Base-by-base conservation (phyloP, 2,329 filamentous ascomycete genomes). In the Colletotrichum camelliae region DNA sequence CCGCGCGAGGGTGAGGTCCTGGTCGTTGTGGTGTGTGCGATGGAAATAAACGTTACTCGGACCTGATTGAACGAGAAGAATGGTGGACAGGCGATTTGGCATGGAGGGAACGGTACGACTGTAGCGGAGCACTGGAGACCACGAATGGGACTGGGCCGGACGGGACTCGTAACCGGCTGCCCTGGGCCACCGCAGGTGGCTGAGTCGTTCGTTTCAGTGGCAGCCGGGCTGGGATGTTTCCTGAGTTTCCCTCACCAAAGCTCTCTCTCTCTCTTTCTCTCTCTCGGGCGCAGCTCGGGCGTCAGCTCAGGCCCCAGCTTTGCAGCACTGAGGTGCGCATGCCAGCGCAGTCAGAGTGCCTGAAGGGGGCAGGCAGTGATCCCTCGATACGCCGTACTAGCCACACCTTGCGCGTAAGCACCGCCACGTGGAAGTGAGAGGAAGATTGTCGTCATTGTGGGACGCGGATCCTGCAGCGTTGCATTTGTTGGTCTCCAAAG, bases 391-490 rank as follows among this genome's bases (percentile, higher is more conserved):
- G 43, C 37, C 12, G 16, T 52, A 48, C 58, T 58, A 76, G 74
- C 74, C 74, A 75, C 74, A 74, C 5, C n/a, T 16, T 62, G 21
- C 16, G 29, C 35, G 21, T 18, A 31, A 37, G 74, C 74, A 76
- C 74, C 74, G 74, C 74, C 74, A 76, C 74, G 48, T 76, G 58
- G 74, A 76, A 76, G 15, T 33, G 35, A 24, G 64, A 64, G 70
- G 74, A 76, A 76, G 65, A 39, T 57, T 74, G 70, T 76, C 74
- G 74, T 76, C 74, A 76, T 76, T 73, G 70, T 69, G 74, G 72
- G 70, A 73, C 74, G 35, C 64, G 48, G 35, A 76, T 65, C 21
- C 55, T 29, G 43, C 70, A 68, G 57, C 64, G 69, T 67, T 24
- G 29, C 57, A 61, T 62, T 29, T 24, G 57, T 70, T 70, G 67